Evolutionary conservation across 169 alveolate genomes (phyloP).

Genomic region (Cyclospora cayetanensis): DNA sequence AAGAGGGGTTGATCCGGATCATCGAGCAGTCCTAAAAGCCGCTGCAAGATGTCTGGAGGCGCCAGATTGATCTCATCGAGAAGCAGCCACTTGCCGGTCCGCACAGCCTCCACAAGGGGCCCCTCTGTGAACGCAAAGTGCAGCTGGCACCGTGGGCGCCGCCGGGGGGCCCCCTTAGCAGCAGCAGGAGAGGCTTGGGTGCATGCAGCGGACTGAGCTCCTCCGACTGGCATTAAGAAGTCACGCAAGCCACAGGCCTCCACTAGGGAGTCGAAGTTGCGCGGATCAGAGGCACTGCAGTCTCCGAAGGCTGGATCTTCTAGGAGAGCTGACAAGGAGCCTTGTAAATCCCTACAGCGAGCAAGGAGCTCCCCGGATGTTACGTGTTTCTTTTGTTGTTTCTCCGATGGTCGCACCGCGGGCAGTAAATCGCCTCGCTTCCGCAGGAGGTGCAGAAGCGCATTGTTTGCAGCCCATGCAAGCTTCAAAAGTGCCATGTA

Average conservation of each 20-base stretch:
- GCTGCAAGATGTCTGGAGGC: constrained; percentile 95
- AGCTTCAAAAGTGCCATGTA: constrained; percentile 35
- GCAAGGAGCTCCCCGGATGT: constrained; percentile 46
- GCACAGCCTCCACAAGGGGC: constrained; percentile 94
- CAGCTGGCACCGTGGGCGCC: constrained; percentile 52
- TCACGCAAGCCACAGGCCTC: constrained; percentile 50
- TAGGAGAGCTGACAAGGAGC: neutral
- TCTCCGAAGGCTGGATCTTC: constrained; percentile 25
- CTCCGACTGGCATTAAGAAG: constrained; percentile 3
- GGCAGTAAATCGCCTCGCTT: constrained; percentile 11
- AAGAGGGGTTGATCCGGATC: constrained; percentile 53
- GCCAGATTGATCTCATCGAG: constrained; percentile 99
- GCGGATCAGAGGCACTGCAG: constrained; percentile 45
- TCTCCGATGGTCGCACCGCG: neutral
- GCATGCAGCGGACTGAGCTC: neutral
- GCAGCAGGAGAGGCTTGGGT: constrained; percentile 30
- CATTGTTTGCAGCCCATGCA: constrained; percentile 9
- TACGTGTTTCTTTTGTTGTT: neutral
- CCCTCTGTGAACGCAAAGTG: constrained; percentile 97
- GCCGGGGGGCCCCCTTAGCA: constrained; percentile 30
- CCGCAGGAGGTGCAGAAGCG: constrained; percentile 59
- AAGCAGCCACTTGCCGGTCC: constrained; percentile 99
- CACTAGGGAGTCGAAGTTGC: constrained; percentile 20
- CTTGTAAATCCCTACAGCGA: constrained; percentile 35
- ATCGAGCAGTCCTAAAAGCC: constrained; percentile 87